These are phyloP conservation scores for Fraxinus baroniana DNA, from an alignment of 305 asterid genomes.

Conservation along the genomic window DNA sequence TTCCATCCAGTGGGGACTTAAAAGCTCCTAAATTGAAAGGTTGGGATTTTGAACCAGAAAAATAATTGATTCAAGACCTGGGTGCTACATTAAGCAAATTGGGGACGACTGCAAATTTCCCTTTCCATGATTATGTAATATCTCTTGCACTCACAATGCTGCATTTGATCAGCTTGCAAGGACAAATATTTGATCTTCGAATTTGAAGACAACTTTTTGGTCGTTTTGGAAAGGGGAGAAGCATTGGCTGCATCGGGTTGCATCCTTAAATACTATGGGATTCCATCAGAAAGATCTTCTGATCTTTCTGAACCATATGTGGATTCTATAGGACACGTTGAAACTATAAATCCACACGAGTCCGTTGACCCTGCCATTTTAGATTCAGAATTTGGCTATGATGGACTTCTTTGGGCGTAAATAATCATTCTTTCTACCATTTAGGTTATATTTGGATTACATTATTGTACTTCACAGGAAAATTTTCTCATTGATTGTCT, in stretches of 20 bases:
- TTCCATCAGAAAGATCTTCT: constrained; percentile 76
- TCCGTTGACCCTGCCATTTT: constrained; percentile 65
- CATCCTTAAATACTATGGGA: constrained; percentile 83
- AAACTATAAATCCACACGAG: constrained; percentile 38
- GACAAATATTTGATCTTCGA: constrained; percentile 78
- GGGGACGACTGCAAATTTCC: not conserved
- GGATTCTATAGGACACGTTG: constrained; percentile 34
- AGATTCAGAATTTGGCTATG: constrained; percentile 61
- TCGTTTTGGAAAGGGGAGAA: constrained; percentile 78
- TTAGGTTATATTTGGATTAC: not conserved
- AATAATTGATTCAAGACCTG: not conserved
- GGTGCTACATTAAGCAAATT: not conserved
- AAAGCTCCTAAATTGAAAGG: not conserved
- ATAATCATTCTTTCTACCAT: constrained; percentile 1
- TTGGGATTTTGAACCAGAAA: not conserved
- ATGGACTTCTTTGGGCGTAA: constrained; percentile 78
- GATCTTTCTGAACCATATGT: constrained; percentile 70
- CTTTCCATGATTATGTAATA: not conserved
- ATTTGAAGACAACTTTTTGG: constrained; percentile 83
- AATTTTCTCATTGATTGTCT: not conserved
- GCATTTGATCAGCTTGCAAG: constrained; percentile 61
- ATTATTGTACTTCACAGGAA: constrained; percentile 2
- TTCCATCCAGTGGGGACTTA: not conserved
- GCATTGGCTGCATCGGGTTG: constrained; percentile 66
- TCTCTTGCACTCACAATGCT: constrained; percentile 16